These are phyloP conservation scores for Zizania latifolia DNA, from an alignment of 176 grass and related monocot species.

Conservation along the genomic window DNA sequence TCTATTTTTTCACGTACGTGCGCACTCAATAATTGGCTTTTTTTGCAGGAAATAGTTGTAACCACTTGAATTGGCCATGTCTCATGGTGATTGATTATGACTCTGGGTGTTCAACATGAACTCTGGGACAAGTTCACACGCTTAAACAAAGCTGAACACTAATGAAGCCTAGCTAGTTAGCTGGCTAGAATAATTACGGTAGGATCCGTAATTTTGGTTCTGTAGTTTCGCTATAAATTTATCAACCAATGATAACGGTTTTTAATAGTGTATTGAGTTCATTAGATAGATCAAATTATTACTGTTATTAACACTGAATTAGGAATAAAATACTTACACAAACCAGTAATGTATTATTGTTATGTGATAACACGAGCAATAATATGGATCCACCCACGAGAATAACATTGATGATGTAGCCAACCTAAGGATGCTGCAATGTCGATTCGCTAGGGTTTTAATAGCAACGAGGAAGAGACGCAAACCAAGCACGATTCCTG, in stretches of 20 bases:
- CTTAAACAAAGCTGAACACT: not conserved
- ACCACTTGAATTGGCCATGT: not conserved
- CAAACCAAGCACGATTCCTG: not conserved
- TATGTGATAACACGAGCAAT: too few species aligned
- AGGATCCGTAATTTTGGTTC: too few species aligned
- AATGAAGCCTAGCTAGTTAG: not conserved
- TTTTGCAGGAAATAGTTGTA: not conserved
- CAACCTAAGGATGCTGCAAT: not conserved
- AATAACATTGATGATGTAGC: too few species aligned
- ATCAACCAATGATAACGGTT: too few species aligned
- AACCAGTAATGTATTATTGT: too few species aligned
- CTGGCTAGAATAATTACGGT: too few species aligned
- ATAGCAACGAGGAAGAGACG: not conserved
- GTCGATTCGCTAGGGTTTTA: not conserved
- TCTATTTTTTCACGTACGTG: not conserved
- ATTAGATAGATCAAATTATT: too few species aligned
- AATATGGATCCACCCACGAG: too few species aligned
- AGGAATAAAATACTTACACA: too few species aligned
- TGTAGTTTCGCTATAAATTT: too few species aligned
- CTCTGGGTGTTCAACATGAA: not conserved
- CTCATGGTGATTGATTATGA: not conserved
- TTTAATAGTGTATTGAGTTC: too few species aligned
- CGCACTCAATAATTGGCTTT: not conserved
- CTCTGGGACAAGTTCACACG: not conserved
- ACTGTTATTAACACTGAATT: too few species aligned